Evolutionary conservation across 257 asterid genomes (phyloP), one percentile per base, ranked within the genome.

Genomic region (Paulownia fortunei): DNA sequence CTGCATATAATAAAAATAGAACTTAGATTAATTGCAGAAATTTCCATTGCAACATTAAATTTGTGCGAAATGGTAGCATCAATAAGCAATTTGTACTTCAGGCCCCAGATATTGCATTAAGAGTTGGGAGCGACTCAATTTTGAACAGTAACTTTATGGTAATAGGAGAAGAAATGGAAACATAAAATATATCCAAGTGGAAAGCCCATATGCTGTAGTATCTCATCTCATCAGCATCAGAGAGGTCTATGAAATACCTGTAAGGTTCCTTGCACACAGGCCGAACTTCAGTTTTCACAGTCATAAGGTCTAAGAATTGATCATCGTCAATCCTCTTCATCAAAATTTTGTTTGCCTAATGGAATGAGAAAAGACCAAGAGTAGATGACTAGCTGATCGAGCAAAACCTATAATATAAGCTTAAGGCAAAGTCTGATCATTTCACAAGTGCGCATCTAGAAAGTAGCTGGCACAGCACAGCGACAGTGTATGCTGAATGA

Each of bases 261-360:
- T 90, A 94, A 63, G 98, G 97, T 68, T 94, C 97, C 88, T 92
- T 92, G 76, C 91, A 92, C 66, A 92, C 91, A 32, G 97, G 89
- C 79, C 79, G 90, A 81, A 90, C 92, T 83, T 92, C 94, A 58
- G 90, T 87, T 81, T 79, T 92, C 73, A 82, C 94, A 21, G 89
- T 88, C 93, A 94, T 73, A 81, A 94, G 97, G 78, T 85, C 97
- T 84, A 94, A 82, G 88, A 94, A 94, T 75, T 89, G 94, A 81
- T 94, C 97, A n/a, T 88, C 93, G 81, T 92, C 91, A 82, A 94
- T 89, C 82, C 85, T 90, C 88, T 89, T 89, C 87, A 85, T 84
- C 80, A 94, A 84, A 59, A 94, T 84, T 80, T 80, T 86, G 77
- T 89, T 89, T 68, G 98, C 98, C 98, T 94, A 77, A 24, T 60